These are phyloP conservation scores for Akanthomyces muscarius DNA, from an alignment of 2,329 filamentous ascomycete species.

Conservation along the genomic window DNA sequence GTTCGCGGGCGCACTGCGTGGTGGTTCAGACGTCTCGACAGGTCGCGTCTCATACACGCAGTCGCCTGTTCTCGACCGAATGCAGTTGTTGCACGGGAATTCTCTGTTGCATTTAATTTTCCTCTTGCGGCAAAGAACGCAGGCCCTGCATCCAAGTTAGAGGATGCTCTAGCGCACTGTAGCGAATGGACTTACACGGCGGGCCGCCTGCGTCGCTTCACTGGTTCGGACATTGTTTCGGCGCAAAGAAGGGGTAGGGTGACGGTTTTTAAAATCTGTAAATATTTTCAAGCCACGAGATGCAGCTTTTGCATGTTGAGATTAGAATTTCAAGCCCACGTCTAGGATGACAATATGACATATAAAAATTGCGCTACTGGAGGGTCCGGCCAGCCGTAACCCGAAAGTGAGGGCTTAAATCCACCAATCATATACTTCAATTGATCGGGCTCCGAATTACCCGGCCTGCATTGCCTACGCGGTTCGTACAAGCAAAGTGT, in stretches of 20 bases:
- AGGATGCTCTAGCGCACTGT: background rate
- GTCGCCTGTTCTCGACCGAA: constrained; percentile 31
- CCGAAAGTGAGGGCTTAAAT: constrained; percentile 1
- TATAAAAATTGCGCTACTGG: constrained; percentile 2
- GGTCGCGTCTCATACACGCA: constrained; percentile 32
- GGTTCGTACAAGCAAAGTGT: too few relatives aligned
- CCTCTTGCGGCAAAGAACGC: constrained; percentile 39
- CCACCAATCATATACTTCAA: background rate
- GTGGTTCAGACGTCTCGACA: constrained; percentile 4
- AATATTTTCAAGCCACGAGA: background rate
- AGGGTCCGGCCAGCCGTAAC: constrained; percentile 3
- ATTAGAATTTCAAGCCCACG: too few relatives aligned
- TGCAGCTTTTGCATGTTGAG: background rate
- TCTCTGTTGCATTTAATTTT: constrained; percentile 42
- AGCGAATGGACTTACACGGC: constrained; percentile 15
- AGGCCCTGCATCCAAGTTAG: constrained; percentile 29
- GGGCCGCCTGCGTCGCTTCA: constrained; percentile 15
- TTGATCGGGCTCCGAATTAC: background rate
- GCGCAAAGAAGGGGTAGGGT: background rate
- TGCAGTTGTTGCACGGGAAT: constrained; percentile 39
- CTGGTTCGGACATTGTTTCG: background rate
- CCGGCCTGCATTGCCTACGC: background rate
- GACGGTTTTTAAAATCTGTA: too few relatives aligned
- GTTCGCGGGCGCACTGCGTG: background rate
- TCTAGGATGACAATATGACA: background rate